phyloP scores from a whole-genome alignment of 2,329 filamentous ascomycete species.

The Botrytis hyacinthi region DNA sequence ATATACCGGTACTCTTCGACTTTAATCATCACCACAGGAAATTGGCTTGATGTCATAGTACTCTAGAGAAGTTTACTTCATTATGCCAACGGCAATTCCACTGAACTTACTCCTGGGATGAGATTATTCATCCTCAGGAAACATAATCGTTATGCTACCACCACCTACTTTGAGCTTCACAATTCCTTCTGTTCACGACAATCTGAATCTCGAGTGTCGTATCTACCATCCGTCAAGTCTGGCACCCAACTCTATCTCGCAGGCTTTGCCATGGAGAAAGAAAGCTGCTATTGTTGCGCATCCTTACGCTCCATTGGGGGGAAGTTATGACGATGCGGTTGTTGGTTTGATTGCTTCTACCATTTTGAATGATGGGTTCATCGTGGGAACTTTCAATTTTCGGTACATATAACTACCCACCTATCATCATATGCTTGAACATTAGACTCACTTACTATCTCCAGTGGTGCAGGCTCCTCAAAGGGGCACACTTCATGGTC shows the following conservation, averaged over 20 bases:
- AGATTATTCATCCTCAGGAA: slow-evolving; percentile 22
- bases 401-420: slow-evolving; percentile 50
- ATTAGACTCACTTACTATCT: slow-evolving; percentile 22
- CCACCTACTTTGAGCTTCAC: slow-evolving; percentile 64
- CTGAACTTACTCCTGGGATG: slow-evolving; percentile 25
- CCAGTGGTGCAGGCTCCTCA: slow-evolving; percentile 72
- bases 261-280: slow-evolving; percentile 38
- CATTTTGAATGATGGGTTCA: slow-evolving; percentile 65
- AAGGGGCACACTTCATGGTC: slow-evolving; percentile 85
- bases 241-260: slow-evolving; percentile 25
- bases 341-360: slow-evolving; percentile 61
- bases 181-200: slow-evolving; percentile 82
- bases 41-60: neutral
- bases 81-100: slow-evolving; percentile 13
- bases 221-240: slow-evolving; percentile 68
- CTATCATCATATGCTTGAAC: neutral
- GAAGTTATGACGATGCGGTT: slow-evolving; percentile 77
- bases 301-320: slow-evolving; percentile 86
- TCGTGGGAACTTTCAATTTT: slow-evolving; percentile 91
- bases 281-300: slow-evolving; percentile 73
- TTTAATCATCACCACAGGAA: neutral
- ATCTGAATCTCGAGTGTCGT: slow-evolving; percentile 72
- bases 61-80: neutral
- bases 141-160: slow-evolving; percentile 48
- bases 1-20: neutral